Base-by-base conservation (phyloP, 139 green algal species). In the Micromonas commoda region DNA sequence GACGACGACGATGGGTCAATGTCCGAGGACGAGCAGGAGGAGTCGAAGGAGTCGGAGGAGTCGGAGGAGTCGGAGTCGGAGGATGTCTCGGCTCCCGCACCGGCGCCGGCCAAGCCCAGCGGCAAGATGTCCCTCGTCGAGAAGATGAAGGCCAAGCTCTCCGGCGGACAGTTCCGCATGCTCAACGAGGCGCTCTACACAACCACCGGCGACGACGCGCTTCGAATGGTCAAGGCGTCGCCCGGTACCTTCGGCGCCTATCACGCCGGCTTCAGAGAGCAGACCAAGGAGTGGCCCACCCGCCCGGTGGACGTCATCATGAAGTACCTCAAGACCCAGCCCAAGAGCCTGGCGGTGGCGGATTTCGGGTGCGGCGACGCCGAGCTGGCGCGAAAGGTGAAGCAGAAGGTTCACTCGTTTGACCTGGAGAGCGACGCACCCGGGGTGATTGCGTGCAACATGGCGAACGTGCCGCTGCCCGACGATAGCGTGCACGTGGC, bases 151-250 rank as follows among this genome's bases (percentile, higher is more conserved):
- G 79, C 78, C 3, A 64, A 65, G 34, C 57, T 86, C 2, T 35
- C 16, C 37, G 85, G 94, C 21, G 90, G 94, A 0, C 89, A 86
- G 0, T 99, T 99, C 85, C 86, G 94, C 45, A 91, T 81, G 82
- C 88, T 99, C 24, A 99, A 99, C 76, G 94, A 99, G 86, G 57
- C 85, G 75, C 87, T 99, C 45, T 99, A 99, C 90, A 98, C 91
- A 9, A 84, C 73, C 23, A 83, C 74, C 1, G 91, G 92, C 0
- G 70, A 81, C 2, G 71, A 92, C 0, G 87, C 89, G 0, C 87
- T 90, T 3, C 0, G 16, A 0, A 72, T 93, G 81, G 91, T 97
- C 82, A 77, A 89, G 54, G 67, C 57, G 24, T 54, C 69, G 5
- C 67, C 61, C 9, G 34, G n/a, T 21, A 28, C 78, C 13, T 84